These are phyloP conservation scores for Trypethelium eluteriae DNA, from an alignment of 495 filamentous ascomycete species.

Conservation along the genomic window DNA sequence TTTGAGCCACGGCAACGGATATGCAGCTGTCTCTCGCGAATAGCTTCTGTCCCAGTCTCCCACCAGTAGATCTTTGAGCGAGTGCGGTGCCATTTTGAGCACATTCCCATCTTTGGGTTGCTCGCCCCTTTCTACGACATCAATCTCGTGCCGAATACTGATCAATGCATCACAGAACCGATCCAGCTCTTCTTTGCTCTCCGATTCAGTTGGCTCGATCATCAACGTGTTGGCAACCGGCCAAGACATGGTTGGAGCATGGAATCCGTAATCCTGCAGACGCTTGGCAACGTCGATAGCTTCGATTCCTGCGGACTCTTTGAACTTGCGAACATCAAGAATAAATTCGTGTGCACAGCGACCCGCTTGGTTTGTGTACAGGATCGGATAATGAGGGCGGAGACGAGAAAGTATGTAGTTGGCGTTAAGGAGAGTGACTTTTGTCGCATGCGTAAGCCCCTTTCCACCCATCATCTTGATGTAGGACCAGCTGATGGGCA, in stretches of 20 bases:
- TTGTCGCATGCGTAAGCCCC: slow-evolving; percentile 89
- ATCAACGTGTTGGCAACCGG: slow-evolving; percentile 94
- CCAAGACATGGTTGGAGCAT: slow-evolving; percentile 98
- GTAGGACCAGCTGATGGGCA: slow-evolving; percentile 96
- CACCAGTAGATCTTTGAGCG: slow-evolving; percentile 67
- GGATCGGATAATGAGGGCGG: slow-evolving; percentile 78
- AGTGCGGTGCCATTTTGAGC: slow-evolving; percentile 86
- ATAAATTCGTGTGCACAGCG: slow-evolving; percentile 99
- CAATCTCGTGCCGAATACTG: slow-evolving; percentile 79
- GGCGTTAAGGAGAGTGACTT: slow-evolving; percentile 89
- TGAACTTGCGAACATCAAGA: slow-evolving; percentile 79
- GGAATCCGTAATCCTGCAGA: slow-evolving; percentile 96
- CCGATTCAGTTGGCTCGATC: slow-evolving; percentile 97
- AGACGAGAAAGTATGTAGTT: slow-evolving; percentile 95
- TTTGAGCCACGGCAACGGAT: slow-evolving; percentile 73
- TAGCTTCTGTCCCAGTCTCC: slow-evolving; percentile 75
- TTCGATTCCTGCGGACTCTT: slow-evolving; percentile 77
- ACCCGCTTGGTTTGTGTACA: slow-evolving; percentile 82
- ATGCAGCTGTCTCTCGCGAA: slow-evolving; percentile 74
- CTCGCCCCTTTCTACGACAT: slow-evolving; percentile 71
- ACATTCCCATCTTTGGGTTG: slow-evolving; percentile 78
- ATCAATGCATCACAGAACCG: slow-evolving; percentile 91
- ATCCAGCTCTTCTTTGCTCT: slow-evolving; percentile 89
- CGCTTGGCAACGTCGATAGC: slow-evolving; percentile 97
- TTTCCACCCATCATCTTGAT: slow-evolving; percentile 92